These are phyloP conservation scores for Babjeviella inositovora DNA, from an alignment of 805 yeast genomes.

Conservation along the genomic window DNA sequence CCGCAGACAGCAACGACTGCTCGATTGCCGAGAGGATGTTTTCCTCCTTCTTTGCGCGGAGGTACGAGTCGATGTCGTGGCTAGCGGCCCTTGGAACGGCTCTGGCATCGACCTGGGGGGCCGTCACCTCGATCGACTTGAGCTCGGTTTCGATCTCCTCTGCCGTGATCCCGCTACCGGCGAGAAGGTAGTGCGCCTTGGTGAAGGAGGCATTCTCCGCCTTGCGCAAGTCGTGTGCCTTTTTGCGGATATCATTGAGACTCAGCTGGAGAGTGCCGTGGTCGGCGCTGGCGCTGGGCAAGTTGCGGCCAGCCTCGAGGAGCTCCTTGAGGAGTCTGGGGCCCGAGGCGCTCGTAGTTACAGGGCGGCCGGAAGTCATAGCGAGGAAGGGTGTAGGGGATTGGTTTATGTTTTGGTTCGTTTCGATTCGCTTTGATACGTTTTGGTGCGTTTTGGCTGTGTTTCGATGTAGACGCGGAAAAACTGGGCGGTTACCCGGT, in stretches of 20 bases:
- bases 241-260: slow-evolving; percentile 58
- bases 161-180: slow-evolving; percentile 77
- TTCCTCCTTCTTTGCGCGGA: slow-evolving; percentile 64
- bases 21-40: slow-evolving; percentile 73
- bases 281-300: slow-evolving; percentile 51
- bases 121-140: slow-evolving; percentile 17
- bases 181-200: slow-evolving; percentile 76
- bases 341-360: too few species aligned
- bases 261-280: slow-evolving; percentile 74
- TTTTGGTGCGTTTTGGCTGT: too few species aligned
- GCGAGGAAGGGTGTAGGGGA: too few species aligned
- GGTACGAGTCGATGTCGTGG: slow-evolving; percentile 41
- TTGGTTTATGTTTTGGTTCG: too few species aligned
- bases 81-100: slow-evolving; percentile 1
- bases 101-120: background rate
- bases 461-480: too few species aligned
- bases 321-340: slow-evolving; percentile 39
- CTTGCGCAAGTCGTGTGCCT: slow-evolving; percentile 42
- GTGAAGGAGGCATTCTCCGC: slow-evolving; percentile 28
- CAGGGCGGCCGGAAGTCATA: too few species aligned
- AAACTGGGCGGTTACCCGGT: too few species aligned
- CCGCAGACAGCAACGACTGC: slow-evolving; percentile 55
- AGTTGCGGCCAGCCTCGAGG: slow-evolving; percentile 58
- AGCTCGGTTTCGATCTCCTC: slow-evolving; percentile 64
- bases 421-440: too few species aligned